Evolutionary conservation across 495 filamentous ascomycete species (phyloP).

Genomic region (Penicillium verhagenii): DNA sequence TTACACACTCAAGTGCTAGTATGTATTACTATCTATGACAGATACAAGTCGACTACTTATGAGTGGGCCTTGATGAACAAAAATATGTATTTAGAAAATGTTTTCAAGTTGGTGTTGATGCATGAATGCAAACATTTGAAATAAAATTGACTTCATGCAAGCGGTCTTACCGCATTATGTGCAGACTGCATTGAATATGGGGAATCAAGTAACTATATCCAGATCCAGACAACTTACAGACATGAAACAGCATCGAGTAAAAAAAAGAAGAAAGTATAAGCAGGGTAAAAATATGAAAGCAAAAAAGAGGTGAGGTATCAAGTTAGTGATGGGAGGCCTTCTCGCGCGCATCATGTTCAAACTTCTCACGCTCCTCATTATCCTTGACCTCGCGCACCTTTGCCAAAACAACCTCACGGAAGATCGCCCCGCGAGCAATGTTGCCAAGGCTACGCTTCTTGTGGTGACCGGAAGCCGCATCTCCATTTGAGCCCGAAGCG

Average conservation of each 20-base stretch:
- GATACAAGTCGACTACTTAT: too few relatives aligned
- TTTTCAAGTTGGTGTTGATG: too few relatives aligned
- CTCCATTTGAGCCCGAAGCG: slow-evolving; percentile 4
- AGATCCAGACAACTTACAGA: slow-evolving; percentile 16
- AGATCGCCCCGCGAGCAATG: slow-evolving; percentile 82
- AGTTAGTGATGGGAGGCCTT: slow-evolving; percentile 34
- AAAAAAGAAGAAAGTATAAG: slow-evolving; percentile 9
- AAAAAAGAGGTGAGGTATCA: background rate
- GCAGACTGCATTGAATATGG: slow-evolving; percentile 19
- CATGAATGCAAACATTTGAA: too few relatives aligned
- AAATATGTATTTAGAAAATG: too few relatives aligned
- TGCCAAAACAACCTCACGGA: slow-evolving; percentile 94
- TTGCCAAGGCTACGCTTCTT: slow-evolving; percentile 70
- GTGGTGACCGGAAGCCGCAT: slow-evolving; percentile 14
- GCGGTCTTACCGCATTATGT: slow-evolving; percentile 8
- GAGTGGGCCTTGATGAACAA: too few relatives aligned
- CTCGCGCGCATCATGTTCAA: slow-evolving; percentile 54
- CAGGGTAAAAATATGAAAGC: slow-evolving; percentile 4
- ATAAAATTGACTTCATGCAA: background rate
- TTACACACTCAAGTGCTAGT: too few relatives aligned
- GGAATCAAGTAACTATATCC: slow-evolving; percentile 34
- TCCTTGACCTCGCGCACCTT: slow-evolving; percentile 95
- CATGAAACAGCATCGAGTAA: slow-evolving; percentile 11
- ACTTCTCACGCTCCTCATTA: slow-evolving; percentile 69
- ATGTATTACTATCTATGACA: too few relatives aligned